phyloP scores from a whole-genome alignment of 352 stramenopile genomes.

The Phytophthora aleatoria region DNA sequence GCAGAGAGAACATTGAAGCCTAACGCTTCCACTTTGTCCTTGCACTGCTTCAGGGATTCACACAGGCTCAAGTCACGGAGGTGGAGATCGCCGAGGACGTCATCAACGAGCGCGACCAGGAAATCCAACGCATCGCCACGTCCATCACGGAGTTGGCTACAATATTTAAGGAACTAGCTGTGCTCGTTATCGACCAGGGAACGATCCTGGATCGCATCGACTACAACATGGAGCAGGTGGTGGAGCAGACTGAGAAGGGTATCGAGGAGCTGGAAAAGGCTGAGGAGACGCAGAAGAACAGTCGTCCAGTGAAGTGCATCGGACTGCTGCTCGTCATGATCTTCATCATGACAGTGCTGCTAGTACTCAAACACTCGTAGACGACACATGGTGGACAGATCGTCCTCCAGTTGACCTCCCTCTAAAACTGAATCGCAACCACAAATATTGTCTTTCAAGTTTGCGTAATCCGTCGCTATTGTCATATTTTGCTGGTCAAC shows the following conservation, averaged over 20 bases:
- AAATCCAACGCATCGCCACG: conserved; percentile 98
- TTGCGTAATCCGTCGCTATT: conserved; percentile 22
- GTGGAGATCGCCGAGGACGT: conserved; percentile 96
- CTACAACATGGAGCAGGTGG: conserved; percentile 99
- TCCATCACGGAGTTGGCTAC: conserved; percentile 98
- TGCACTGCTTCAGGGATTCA: conserved; percentile 82
- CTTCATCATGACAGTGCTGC: conserved; percentile 92
- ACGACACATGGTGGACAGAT: conserved; percentile 19
- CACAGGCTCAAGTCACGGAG: conserved; percentile 94
- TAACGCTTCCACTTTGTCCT: background rate
- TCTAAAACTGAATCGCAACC: conserved; percentile 18
- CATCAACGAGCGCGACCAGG: conserved; percentile 95
- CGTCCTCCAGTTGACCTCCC: background rate
- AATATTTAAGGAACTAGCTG: conserved; percentile 99
- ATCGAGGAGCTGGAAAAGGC: conserved; percentile 98
- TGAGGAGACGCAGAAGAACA: conserved; percentile 99
- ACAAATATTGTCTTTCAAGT: conserved; percentile 30
- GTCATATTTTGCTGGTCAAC: conserved; percentile 24
- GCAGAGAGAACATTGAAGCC: background rate
- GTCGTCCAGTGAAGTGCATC: conserved; percentile 96
- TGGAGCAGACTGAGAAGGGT: conserved; percentile 98
- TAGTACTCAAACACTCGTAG: conserved; percentile 92
- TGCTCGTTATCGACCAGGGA: conserved; percentile 99
- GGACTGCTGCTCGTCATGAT: conserved; percentile 92
- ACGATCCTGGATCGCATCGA: conserved; percentile 99